These are phyloP conservation scores for Geotrichum siamense DNA, from an alignment of 1,139 yeast species.

Conservation along the genomic window DNA sequence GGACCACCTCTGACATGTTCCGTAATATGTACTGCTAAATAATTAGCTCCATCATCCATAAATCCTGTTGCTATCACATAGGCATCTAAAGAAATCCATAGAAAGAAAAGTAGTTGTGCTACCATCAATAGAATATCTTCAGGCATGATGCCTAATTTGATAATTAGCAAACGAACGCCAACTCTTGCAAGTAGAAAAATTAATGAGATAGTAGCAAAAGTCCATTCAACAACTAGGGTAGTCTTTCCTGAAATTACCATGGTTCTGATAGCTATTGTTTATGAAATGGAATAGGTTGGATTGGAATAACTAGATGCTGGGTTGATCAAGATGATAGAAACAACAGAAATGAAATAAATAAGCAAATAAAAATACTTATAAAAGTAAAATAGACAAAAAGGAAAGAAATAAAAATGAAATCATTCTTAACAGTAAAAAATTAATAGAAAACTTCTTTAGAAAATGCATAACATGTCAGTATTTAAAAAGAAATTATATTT, in stretches of 20 bases:
- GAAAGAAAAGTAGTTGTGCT: slow-evolving; percentile 27
- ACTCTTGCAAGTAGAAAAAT: slow-evolving; percentile 24
- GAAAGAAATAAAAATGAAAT: too few relatives aligned
- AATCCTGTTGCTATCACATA: slow-evolving; percentile 26
- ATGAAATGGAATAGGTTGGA: not conserved
- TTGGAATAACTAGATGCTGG: not conserved
- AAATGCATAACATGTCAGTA: too few relatives aligned
- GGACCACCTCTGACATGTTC: slow-evolving; percentile 23
- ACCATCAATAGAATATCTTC: slow-evolving; percentile 27
- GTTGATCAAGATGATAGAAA: not conserved
- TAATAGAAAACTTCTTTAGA: too few relatives aligned
- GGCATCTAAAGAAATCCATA: slow-evolving; percentile 29
- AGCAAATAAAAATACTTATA: not conserved
- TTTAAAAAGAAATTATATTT: too few relatives aligned
- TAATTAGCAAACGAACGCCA: slow-evolving; percentile 25
- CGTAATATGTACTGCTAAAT: slow-evolving; percentile 22
- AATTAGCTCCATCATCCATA: slow-evolving; percentile 27
- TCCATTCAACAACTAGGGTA: slow-evolving; percentile 24
- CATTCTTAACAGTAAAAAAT: not conserved
- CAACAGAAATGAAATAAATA: not conserved
- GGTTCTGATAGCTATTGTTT: not conserved
- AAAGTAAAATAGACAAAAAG: not conserved
- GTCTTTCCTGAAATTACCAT: slow-evolving; percentile 12
- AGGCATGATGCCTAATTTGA: slow-evolving; percentile 26
- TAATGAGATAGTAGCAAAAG: slow-evolving; percentile 22